Evolutionary conservation across 2,329 filamentous ascomycete species (phyloP).

Genomic region (Stemphylium vesicarium): DNA sequence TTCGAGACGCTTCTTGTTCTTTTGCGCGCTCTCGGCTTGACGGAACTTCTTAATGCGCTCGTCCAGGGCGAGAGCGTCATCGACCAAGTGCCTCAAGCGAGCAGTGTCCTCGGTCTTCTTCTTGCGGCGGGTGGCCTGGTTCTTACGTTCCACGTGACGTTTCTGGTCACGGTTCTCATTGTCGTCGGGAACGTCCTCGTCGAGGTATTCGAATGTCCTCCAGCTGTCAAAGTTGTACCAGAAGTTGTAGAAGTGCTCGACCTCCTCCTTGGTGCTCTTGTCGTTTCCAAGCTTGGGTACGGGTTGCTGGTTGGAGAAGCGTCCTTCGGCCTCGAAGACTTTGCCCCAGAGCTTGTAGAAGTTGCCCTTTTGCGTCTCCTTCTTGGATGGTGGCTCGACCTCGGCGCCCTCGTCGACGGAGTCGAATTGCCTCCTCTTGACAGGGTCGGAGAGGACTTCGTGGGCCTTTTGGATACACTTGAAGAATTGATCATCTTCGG

Average conservation of each 20-base stretch:
- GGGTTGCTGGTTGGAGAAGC: constrained; percentile 90
- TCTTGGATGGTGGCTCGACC: constrained; percentile 90
- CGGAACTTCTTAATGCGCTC: constrained; percentile 98
- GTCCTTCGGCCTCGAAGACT: constrained; percentile 88
- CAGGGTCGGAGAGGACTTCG: constrained; percentile 89
- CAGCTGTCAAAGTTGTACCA: constrained; percentile 99
- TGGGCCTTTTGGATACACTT: constrained; percentile 99
- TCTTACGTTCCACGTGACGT: constrained; percentile 97
- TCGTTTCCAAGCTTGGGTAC: constrained; percentile 87
- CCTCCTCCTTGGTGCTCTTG: constrained; percentile 83
- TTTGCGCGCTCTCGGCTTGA: constrained; percentile 86
- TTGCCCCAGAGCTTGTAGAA: constrained; percentile 94
- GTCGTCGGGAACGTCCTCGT: constrained; percentile 98
- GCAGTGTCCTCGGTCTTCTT: constrained; percentile 98
- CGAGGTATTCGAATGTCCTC: constrained; percentile 96
- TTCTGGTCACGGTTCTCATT: constrained; percentile 99
- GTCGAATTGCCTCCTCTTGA: constrained; percentile 93
- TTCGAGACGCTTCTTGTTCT: constrained; percentile 93
- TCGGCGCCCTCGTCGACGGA: constrained; percentile 95
- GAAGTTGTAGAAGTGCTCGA: constrained; percentile 98
- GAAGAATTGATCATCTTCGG: constrained; percentile 98
- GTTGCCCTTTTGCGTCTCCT: constrained; percentile 82
- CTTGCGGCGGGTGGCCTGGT: constrained; percentile 96
- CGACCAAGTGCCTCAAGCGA: constrained; percentile 86
- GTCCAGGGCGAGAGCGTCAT: constrained; percentile 82